These are phyloP conservation scores for Sphaerulina vaccinii DNA, from an alignment of 2,329 filamentous ascomycete species.

Conservation along the genomic window DNA sequence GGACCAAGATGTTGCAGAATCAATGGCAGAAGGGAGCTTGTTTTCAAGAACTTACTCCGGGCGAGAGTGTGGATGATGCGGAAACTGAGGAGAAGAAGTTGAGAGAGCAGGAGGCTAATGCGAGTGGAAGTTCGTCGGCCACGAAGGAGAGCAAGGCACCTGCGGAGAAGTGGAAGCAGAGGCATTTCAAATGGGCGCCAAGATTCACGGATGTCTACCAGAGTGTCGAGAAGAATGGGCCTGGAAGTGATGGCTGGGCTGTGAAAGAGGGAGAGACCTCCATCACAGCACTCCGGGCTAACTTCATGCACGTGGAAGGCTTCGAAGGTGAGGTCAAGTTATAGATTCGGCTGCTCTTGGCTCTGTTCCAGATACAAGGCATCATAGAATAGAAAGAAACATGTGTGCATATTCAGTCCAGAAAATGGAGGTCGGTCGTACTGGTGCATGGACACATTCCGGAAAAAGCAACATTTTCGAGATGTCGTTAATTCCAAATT, in stretches of 20 bases:
- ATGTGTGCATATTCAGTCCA: no score
- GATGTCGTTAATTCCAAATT: no score
- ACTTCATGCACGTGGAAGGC: constrained; percentile 77
- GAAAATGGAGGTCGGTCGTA: no score
- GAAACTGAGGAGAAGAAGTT: constrained; percentile 68
- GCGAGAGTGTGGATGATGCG: constrained; percentile 57
- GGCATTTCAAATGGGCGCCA: constrained; percentile 94
- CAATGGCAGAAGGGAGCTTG: constrained; percentile 82
- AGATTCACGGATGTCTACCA: constrained; percentile 82
- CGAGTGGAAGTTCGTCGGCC: constrained; percentile 33
- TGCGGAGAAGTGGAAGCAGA: constrained; percentile 62
- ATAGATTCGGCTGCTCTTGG: constrained; percentile 47
- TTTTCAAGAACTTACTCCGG: constrained; percentile 75
- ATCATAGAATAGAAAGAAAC: no score
- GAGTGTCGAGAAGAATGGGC: constrained; percentile 74
- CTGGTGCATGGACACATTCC: no score
- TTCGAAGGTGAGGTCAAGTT: constrained; percentile 73
- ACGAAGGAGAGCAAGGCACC: constrained; percentile 25
- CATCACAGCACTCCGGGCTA: constrained; percentile 85
- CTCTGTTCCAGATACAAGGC: no score
- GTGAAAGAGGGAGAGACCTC: constrained; percentile 86
- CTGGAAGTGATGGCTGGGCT: constrained; percentile 90
- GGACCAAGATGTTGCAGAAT: constrained; percentile 85
- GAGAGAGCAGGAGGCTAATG: constrained; percentile 58
- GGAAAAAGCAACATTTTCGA: no score